Percentiles rank a stretch among this genome's conserved stretches.
Evolutionary conservation across 2,329 filamentous ascomycete species (phyloP).

Genomic region (Nemania serpens): DNA sequence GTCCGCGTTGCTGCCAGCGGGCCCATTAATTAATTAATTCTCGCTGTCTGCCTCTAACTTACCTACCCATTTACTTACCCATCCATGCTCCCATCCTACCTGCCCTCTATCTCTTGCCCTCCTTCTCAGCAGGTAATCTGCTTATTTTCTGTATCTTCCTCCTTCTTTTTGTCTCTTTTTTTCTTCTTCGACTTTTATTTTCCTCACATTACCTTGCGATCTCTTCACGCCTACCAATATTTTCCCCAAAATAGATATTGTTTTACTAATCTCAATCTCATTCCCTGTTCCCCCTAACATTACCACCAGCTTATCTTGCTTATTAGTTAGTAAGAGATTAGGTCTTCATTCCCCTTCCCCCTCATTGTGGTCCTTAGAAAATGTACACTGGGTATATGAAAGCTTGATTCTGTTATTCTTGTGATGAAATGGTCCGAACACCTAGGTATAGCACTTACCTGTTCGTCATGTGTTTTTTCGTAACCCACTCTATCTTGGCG

Average conservation of each 20-base stretch:
- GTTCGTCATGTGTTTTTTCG: conserved; percentile 5
- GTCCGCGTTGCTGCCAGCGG: conserved; percentile 19
- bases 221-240: neutral
- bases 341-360: neutral
- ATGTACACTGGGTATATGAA: no score
- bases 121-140: neutral
- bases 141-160: neutral
- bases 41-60: neutral
- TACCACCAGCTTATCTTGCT: no score
- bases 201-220: neutral
- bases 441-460: no score
- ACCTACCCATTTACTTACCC: no score
- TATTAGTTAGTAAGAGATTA: no score
- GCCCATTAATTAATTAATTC: neutral
- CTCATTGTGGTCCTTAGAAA: neutral
- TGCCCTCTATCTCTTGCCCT: neutral
- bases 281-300: no score
- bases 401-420: no score
- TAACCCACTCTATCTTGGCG: conserved; percentile 15
- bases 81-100: neutral
- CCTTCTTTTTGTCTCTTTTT: neutral
- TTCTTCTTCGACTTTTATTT: neutral
- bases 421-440: no score
- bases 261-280: no score
- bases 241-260: no score